Base-by-base conservation (phyloP, 352 stramenopile genomes). In the Pythium myriotylum region DNA sequence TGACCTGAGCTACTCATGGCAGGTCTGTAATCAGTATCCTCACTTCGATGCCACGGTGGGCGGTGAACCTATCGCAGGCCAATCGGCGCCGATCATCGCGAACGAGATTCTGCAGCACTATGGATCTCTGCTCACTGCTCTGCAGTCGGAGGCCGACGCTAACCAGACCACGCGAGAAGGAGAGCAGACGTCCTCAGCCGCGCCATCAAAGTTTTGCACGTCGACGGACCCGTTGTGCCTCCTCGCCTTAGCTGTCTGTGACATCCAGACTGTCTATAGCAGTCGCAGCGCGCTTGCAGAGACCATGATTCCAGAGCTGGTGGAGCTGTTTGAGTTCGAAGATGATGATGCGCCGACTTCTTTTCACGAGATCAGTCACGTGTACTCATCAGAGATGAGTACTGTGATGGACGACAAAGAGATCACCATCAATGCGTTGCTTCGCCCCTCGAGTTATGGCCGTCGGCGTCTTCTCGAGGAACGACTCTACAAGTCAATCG, bases 31-130 rank as follows among this genome's bases (percentile, higher is more conserved):
- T 27, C 78, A 90, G 45, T 65, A 87, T 13, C 78, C 75, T 3
- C 48, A 61, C 0, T 84, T 88, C 12, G 63, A 71, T 8, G 61
- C 74, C 2, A 57, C 79, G 20, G 13, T 50, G 2, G 9, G 46
- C 4, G 32, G 26, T 4, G 70, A 85, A 20, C 62, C 74, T 6
- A 72, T 92, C n/a, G 75, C 81, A 3, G 75, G 77, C 2, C 73
- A 91, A 9, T 77, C 72, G 4, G 79, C 79, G 6, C 76, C 84
- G 9, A 84, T 77, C 43, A 76, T 92, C 14, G 81, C 83, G 8
- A 91, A 88, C 54, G 81, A 93, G 66, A 77, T 94, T n/a, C 57
- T 94, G 14, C 72, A 89, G 59, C 81, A 85, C 61, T 94, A 94
- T 22, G 77, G 79, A 2, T 72, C 81, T 10, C 47, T 95, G 16